Conservation (phyloP, 2,329 filamentous ascomycete genomes). For the Xylariaceae sp. region DNA sequence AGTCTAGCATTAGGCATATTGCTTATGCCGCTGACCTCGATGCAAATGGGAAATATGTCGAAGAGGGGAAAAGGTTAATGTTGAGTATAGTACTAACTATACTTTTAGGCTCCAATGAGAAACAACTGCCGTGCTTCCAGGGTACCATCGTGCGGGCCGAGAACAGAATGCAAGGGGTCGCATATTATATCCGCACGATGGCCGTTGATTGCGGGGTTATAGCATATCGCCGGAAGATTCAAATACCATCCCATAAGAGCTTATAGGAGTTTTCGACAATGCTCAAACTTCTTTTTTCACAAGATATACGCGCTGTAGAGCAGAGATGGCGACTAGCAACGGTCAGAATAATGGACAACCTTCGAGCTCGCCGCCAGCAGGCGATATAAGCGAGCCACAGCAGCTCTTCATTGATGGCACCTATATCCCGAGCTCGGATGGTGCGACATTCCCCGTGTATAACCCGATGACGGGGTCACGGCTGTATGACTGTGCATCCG, state of each 20-base stretch:
- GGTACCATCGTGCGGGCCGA: not conserved
- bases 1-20: too few species aligned
- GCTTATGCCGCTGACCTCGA: too few species aligned
- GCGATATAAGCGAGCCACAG: slow-evolving; percentile 15
- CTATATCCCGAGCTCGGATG: slow-evolving; percentile 22
- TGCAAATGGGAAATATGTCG: too few species aligned
- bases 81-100: too few species aligned
- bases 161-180: slow-evolving; percentile 4
- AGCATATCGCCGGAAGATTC: not conserved
- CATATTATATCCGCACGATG: slow-evolving; percentile 5
- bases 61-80: too few species aligned
- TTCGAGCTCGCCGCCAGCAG: not conserved
- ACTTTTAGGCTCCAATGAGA: too few species aligned
- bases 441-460: slow-evolving; percentile 21
- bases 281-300: too few species aligned
- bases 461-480: slow-evolving; percentile 28
- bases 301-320: not conserved
- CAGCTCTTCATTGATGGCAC: slow-evolving; percentile 21
- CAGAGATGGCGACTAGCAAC: slow-evolving; percentile 1
- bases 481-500: slow-evolving; percentile 26
- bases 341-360: not conserved
- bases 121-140: slow-evolving; percentile 8
- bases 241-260: not conserved
- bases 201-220: slow-evolving; percentile 10
- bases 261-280: too few species aligned